Evolutionary conservation across 139 green algal genomes (phyloP).

Genomic region (Tetraselmis striata): DNA sequence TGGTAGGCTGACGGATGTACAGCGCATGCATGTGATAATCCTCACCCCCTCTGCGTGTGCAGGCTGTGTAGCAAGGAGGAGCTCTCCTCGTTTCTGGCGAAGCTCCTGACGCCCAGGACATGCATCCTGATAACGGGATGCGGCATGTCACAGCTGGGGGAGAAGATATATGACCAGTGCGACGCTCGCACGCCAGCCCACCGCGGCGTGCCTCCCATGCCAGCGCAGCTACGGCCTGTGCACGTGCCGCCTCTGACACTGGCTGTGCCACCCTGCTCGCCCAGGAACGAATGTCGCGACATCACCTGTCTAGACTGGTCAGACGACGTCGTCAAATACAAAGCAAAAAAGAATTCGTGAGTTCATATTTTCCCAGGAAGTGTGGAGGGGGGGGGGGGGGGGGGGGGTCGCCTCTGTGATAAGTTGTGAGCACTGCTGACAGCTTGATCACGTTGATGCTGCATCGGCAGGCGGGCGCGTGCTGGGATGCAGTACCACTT

Average conservation of each 20-base stretch:
- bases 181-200: too few species aligned
- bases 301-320: neutral
- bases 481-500: neutral
- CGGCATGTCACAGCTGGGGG: neutral
- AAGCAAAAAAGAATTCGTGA: neutral
- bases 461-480: neutral
- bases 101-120: neutral
- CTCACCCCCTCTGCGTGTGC: too few species aligned
- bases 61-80: neutral
- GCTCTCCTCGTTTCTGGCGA: neutral
- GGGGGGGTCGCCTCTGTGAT: too few species aligned
- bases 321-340: neutral
- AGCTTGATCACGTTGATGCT: too few species aligned
- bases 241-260: too few species aligned
- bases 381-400: too few species aligned
- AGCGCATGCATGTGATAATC: too few species aligned
- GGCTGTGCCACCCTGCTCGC: neutral
- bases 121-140: neutral
- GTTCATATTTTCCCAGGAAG: too few species aligned
- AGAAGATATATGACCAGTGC: conserved; percentile 1
- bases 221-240: too few species aligned
- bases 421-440: too few species aligned
- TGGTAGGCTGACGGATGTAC: too few species aligned
- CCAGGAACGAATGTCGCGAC: neutral
- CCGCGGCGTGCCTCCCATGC: too few species aligned